Base-by-base conservation (phyloP, 192 early-diverging fungal genomes). In the Podila horticola region DNA sequence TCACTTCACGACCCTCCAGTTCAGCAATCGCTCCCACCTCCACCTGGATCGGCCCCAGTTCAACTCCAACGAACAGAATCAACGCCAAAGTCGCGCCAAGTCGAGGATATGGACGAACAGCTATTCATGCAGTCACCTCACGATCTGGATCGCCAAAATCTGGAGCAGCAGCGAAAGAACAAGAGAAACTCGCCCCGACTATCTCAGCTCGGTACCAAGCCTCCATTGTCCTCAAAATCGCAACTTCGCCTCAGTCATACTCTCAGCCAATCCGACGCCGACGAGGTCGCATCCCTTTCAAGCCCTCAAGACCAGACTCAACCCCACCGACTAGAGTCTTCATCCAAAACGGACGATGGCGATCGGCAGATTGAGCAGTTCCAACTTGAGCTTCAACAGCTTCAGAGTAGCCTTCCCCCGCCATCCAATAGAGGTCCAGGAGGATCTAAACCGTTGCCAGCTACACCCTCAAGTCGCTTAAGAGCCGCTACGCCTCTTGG, bases 161-260 rank as follows among this genome's bases (percentile, higher is more conserved):
- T 52, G 57, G 71, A 73, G 24, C 63, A 73, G 31, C 66, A 74
- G 30, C 66, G 73, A 38, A 28, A 55, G 30, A 79, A 67, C 49
- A 69, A 64, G 22, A 33, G 75, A 22, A 34, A 57, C 28, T 71
- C 75, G 15, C 36, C 62, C 36, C 50, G 62, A 45, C 51, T 65
- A 20, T 75, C 74, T 10, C 60, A 41, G 6, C 11, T 34, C 12
- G 62, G 41, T 20, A 10, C 15, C 2, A 74, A 74, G 30, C 74
- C 74, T 12, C 45, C 63, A 24, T 20, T 70, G 63, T 66, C 69
- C 22, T 66, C 58, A 41, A 71, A 79, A 31, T 79, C 75, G 4
- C 64, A 67, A 31, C 49, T 67, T 10, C 69, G 70, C 17, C 24
- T 79, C 45, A 79, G 76, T 34, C 51, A 58, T 41, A 68, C 70